Evolutionary conservation across 139 green algal species (phyloP), one percentile per base, ranked within the genome.

Genomic region (Picochlorum costavermella): DNA sequence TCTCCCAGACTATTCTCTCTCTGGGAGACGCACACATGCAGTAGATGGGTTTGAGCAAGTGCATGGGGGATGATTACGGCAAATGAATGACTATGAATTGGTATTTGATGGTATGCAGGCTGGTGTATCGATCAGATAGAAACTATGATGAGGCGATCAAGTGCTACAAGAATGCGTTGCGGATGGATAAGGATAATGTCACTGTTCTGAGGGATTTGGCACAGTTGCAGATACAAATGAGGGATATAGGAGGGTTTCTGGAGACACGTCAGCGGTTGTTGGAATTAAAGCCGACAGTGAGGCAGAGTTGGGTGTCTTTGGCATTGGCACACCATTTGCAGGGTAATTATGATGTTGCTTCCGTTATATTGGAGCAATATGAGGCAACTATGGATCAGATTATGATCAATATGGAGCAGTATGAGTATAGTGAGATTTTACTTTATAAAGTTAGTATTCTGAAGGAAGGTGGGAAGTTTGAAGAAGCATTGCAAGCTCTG

Each of bases 121-220:
- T 99, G 36, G 69, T 99, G 36, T 90, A 98, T 76, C 87, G 90
- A 5, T 81, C 82, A 2, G 91, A 99, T 73, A 81, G 78, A 36
- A 83, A 98, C 61, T 98, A 98, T 67, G 76, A 81, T 11, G 90
- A 99, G 69, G 94, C 94, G n/a, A 94, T 96, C 73, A 98, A 98
- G 76, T 99, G 94, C 83, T 99, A 99, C 82, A 83, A 88, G 59
- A 97, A 97, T 60, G 91, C 94, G 3, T 75, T 98, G 64, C 81
- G 87, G 6, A 69, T 95, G 23, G 94, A 99, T 63, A 86, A 85
- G 49, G 84, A 96, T 25, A 98, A 98, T 74, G 56, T 84, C 31
- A 88, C 96, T 55, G 95, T 98, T 58, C 61, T 44, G 56, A 26
- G 31, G 14, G 25, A 50, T 60, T 23, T 65, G 3, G 30, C 53